Conservation (phyloP, 1,139 yeast species). For the Diutina catenulata region DNA sequence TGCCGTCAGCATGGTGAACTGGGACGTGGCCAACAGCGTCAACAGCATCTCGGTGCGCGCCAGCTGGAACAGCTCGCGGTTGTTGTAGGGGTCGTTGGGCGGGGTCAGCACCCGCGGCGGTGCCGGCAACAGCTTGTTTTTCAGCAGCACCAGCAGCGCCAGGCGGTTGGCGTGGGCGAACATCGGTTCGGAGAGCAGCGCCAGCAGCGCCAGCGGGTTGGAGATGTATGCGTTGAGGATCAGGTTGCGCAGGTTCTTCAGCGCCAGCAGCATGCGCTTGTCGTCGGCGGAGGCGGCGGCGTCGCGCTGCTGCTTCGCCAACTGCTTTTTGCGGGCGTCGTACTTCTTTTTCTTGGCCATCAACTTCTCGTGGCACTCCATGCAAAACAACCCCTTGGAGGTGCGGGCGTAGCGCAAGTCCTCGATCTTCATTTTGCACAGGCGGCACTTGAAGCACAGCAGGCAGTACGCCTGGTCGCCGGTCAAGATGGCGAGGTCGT, state of each 20-base stretch:
- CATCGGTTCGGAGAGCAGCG: not conserved
- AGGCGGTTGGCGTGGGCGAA: not conserved
- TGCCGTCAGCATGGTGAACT: slow-evolving; percentile 4
- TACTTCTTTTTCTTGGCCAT: slow-evolving; percentile 54
- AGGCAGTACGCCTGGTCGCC: slow-evolving; percentile 95
- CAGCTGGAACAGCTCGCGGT: not conserved
- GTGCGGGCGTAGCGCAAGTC: slow-evolving; percentile 90
- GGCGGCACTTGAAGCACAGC: slow-evolving; percentile 79
- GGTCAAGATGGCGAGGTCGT: slow-evolving; percentile 90
- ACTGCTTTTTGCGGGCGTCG: slow-evolving; percentile 24
- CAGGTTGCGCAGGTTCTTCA: slow-evolving; percentile 9
- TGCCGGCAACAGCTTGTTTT: slow-evolving; percentile 1
- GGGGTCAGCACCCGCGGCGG: not conserved
- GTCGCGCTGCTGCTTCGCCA: not conserved
- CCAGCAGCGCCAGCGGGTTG: not conserved
- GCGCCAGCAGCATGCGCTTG: slow-evolving; percentile 6
- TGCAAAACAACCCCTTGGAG: slow-evolving; percentile 86
- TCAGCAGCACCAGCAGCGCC: slow-evolving; percentile 2
- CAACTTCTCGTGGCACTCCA: slow-evolving; percentile 81
- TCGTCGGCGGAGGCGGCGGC: no score
- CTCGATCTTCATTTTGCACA: slow-evolving; percentile 79
- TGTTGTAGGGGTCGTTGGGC: not conserved
- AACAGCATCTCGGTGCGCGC: not conserved
- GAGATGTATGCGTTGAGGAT: slow-evolving; percentile 5
- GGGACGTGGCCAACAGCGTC: not conserved